A percentile compares a stretch with the other conserved stretches of the same genome.
These are phyloP conservation scores for Schwanniomyces sp. DNA, from an alignment of 805 yeast species.

Conservation along the genomic window DNA sequence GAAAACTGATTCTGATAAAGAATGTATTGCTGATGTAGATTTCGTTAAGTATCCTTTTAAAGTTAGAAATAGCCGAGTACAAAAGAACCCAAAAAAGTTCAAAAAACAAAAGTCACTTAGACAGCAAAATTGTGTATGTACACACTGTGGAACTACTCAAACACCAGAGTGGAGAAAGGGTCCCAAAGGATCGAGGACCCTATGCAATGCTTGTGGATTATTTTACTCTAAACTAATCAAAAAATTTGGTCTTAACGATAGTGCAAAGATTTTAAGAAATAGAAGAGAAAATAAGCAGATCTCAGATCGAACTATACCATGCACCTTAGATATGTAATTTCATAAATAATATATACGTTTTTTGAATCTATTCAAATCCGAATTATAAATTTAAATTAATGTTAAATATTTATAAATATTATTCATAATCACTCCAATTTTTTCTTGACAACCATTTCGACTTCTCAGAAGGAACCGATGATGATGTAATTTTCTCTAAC, in stretches of 20 bases:
- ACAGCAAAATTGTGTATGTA: constrained; percentile 2
- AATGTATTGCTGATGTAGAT: background rate
- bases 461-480: constrained; percentile 21
- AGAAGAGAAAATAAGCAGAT: constrained; percentile 5
- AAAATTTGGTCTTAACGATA: constrained; percentile 46
- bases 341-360: background rate
- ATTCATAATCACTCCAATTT: constrained; percentile 28
- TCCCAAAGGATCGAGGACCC: constrained; percentile 71
- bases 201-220: constrained; percentile 84
- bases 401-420: background rate
- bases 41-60: background rate
- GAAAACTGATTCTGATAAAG: background rate
- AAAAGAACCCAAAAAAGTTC: background rate
- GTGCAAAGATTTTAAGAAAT: constrained; percentile 34
- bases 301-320: constrained; percentile 9
- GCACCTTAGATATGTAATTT: background rate
- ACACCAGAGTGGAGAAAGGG: constrained; percentile 89
- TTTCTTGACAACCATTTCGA: constrained; percentile 27
- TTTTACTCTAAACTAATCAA: constrained; percentile 66
- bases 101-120: background rate
- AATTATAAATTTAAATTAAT: background rate
- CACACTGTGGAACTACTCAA: constrained; percentile 50
- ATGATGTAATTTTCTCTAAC: constrained; percentile 10
- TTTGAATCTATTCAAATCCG: background rate
- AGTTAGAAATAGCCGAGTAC: background rate